phyloP scores from a whole-genome alignment of 2,329 filamentous ascomycete species.

The Aspergillaceae sp. region DNA sequence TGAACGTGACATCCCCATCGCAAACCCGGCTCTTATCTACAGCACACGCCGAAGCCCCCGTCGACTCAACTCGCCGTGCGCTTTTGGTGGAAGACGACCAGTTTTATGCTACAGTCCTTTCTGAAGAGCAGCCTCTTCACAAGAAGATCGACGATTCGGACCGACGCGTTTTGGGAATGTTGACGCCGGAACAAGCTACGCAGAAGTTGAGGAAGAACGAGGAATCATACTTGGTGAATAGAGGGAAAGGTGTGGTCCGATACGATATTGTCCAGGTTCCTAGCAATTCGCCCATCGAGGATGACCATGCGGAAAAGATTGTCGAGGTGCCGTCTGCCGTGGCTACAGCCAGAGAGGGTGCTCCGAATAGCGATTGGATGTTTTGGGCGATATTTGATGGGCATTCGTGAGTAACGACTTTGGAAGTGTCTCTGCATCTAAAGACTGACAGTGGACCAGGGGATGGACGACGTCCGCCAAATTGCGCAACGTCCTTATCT shows the following conservation, averaged over 20 bases:
- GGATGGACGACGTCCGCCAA: slow-evolving; percentile 98
- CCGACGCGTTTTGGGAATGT: slow-evolving; percentile 84
- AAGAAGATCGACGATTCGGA: slow-evolving; percentile 82
- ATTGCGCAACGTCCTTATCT: slow-evolving; percentile 83
- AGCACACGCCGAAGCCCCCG: slow-evolving; percentile 29
- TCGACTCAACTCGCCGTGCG: slow-evolving; percentile 55
- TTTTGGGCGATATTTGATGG: slow-evolving; percentile 99
- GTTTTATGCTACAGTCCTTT: slow-evolving; percentile 77
- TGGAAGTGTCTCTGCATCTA: slow-evolving; percentile 1
- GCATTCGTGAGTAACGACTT: slow-evolving; percentile 59
- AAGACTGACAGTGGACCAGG: slow-evolving; percentile 38
- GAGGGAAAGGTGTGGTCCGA: slow-evolving; percentile 82
- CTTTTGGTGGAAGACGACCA: slow-evolving; percentile 85
- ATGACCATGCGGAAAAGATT: slow-evolving; percentile 97
- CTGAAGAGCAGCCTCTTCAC: slow-evolving; percentile 75
- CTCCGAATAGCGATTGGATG: slow-evolving; percentile 81
- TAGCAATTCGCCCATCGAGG: slow-evolving; percentile 95
- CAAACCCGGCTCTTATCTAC: slow-evolving; percentile 19
- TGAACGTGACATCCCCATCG: slow-evolving; percentile 16
- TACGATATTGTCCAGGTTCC: slow-evolving; percentile 93
- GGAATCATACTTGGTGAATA: slow-evolving; percentile 81
- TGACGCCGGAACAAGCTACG: slow-evolving; percentile 88
- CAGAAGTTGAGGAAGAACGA: slow-evolving; percentile 81
- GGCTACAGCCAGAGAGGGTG: slow-evolving; percentile 46
- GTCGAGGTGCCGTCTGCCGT: slow-evolving; percentile 69